These are phyloP conservation scores for Apiotrichum sp. DNA, from an alignment of 1,284 basidiomycete species.

Conservation along the genomic window DNA sequence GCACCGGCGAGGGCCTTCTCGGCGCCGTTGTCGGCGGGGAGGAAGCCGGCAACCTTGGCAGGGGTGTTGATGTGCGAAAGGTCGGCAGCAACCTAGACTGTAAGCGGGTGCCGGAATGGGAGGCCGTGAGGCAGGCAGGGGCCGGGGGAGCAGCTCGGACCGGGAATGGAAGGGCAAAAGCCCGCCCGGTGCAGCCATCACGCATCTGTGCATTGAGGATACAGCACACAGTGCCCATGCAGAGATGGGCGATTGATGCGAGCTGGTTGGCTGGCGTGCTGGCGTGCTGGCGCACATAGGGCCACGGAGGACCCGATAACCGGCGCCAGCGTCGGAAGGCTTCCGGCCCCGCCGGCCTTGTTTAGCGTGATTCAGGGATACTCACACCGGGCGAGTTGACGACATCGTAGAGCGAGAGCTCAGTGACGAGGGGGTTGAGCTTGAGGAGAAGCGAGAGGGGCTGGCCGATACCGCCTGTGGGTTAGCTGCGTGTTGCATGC, in stretches of 20 bases:
- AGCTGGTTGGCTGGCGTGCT: too few relatives aligned
- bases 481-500: background rate
- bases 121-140: too few relatives aligned
- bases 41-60: slow-evolving; percentile 61
- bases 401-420: slow-evolving; percentile 84
- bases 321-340: too few relatives aligned
- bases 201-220: too few relatives aligned
- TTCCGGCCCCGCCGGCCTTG: background rate
- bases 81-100: slow-evolving; percentile 66
- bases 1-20: slow-evolving; percentile 43
- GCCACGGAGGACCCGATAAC: too few relatives aligned
- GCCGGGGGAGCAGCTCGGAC: too few relatives aligned
- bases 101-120: too few relatives aligned
- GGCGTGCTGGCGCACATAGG: too few relatives aligned
- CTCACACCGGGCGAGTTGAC: slow-evolving; percentile 46
- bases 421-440: slow-evolving; percentile 72
- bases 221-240: background rate
- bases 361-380: slow-evolving; percentile 1
- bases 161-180: too few relatives aligned
- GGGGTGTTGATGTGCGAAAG: slow-evolving; percentile 88
- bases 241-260: too few relatives aligned
- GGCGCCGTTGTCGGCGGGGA: slow-evolving; percentile 45
- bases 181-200: too few relatives aligned
- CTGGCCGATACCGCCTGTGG: slow-evolving; percentile 65
- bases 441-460: slow-evolving; percentile 87